Conservation (phyloP, 1,284 basidiomycete genomes). For the Tranzscheliella williamsii region DNA sequence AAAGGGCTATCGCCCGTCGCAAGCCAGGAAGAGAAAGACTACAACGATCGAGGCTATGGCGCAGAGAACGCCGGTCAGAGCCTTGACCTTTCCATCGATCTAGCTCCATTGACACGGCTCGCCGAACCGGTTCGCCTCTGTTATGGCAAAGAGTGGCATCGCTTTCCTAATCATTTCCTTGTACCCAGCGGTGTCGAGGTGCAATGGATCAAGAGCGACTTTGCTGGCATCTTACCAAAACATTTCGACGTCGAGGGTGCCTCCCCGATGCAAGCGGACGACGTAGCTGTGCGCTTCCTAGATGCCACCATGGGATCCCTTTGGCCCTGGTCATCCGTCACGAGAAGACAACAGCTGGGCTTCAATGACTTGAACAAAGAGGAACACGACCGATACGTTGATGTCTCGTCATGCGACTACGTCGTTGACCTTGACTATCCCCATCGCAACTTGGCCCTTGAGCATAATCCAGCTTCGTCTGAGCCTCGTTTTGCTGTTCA, state of each 20-base stretch:
- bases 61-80: conserved; percentile 18
- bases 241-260: conserved; percentile 66
- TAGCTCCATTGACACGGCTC: conserved; percentile 8
- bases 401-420: conserved; percentile 47
- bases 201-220: conserved; percentile 85
- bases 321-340: conserved; percentile 64
- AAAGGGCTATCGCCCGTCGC: conserved; percentile 25
- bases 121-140: conserved; percentile 66
- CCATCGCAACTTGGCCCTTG: conserved; percentile 17
- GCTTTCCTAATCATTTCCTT: conserved; percentile 88
- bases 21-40: conserved; percentile 24
- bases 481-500: conserved; percentile 40
- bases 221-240: conserved; percentile 83
- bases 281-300: conserved; percentile 6
- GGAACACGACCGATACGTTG: conserved; percentile 77
- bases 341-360: conserved; percentile 68
- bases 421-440: conserved; percentile 51
- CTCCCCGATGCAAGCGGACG: conserved; percentile 3
- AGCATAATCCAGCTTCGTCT: conserved; percentile 3
- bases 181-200: conserved; percentile 81
- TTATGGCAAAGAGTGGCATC: conserved; percentile 91
- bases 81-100: conserved; percentile 18
- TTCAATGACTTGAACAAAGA: conserved; percentile 89
- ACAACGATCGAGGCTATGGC: conserved; percentile 25
- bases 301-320: conserved; percentile 63